These are phyloP conservation scores for Tricholomella constricta DNA, from an alignment of 768 basidiomycete species.

Conservation along the genomic window DNA sequence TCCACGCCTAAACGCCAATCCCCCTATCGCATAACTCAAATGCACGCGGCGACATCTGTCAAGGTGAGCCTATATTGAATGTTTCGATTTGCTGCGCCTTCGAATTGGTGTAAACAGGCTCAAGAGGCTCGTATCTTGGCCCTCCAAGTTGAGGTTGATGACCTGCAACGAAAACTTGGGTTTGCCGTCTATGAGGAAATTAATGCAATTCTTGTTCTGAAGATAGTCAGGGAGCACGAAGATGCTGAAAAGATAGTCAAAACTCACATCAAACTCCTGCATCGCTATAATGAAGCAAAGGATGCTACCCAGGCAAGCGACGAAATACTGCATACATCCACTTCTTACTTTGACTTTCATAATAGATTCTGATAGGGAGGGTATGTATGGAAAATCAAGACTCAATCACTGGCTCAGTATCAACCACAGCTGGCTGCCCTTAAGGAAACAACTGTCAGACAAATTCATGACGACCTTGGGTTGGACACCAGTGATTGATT, in stretches of 20 bases:
- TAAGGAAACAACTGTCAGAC: conserved; percentile 68
- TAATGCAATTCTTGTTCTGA: background rate
- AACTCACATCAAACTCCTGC: conserved; percentile 69
- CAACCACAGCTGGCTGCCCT: conserved; percentile 64
- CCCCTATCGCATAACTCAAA: conserved; percentile 6
- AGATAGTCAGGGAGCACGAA: conserved; percentile 18
- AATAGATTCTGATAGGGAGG: conserved; percentile 77
- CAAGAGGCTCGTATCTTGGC: conserved; percentile 27
- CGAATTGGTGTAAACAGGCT: conserved; percentile 15
- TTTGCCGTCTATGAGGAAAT: conserved; percentile 8
- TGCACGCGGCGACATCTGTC: conserved; percentile 30
- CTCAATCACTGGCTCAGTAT: background rate
- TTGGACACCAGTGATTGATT: conserved; percentile 58
- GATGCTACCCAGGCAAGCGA: conserved; percentile 72
- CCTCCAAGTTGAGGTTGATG: conserved; percentile 29
- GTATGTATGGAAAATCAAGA: conserved; percentile 37
- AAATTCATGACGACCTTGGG: conserved; percentile 74
- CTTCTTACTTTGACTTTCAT: background rate
- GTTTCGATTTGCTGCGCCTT: background rate
- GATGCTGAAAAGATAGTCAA: conserved; percentile 42
- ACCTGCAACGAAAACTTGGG: conserved; percentile 31
- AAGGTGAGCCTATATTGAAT: conserved; percentile 18
- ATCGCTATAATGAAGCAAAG: conserved; percentile 80
- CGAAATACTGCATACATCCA: conserved; percentile 4
- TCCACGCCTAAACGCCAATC: no score